Conservation (phyloP, 352 stramenopile species). For the Blastocystis sp. region DNA sequence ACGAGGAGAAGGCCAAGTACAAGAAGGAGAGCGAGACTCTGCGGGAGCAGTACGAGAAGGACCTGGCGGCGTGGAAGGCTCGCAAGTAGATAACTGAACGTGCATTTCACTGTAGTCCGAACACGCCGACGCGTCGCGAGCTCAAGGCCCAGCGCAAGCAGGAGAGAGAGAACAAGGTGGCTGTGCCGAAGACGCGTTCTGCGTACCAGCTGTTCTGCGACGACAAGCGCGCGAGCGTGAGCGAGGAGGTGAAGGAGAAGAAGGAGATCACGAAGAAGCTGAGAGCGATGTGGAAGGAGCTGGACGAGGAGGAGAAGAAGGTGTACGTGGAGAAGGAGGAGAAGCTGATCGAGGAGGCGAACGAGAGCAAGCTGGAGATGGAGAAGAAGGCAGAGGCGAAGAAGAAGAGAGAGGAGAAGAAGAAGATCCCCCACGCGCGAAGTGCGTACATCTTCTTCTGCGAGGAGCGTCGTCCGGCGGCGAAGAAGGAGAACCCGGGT, state of each 20-base stretch:
- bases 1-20: constrained; percentile 16
- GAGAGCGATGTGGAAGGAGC: constrained; percentile 15
- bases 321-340: constrained; percentile 5
- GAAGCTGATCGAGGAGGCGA: not conserved
- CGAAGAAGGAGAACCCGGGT: constrained; percentile 32
- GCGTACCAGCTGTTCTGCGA: constrained; percentile 34
- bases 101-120: not conserved
- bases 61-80: constrained; percentile 36
- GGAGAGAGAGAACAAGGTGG: not conserved
- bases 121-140: constrained; percentile 1
- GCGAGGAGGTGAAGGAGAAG: not conserved
- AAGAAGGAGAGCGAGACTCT: not conserved
- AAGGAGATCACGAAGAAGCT: not conserved
- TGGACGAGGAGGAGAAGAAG: not conserved
- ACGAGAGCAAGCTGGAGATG: constrained; percentile 38
- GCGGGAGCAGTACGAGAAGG: constrained; percentile 2
- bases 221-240: not conserved
- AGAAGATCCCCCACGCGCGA: not conserved
- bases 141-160: not conserved
- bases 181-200: not conserved
- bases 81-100: not conserved
- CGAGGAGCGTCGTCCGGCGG: not conserved
- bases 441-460: constrained; percentile 7
- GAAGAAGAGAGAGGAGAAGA: not conserved
- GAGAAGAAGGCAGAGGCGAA: constrained; percentile 47